Conservation (phyloP, 2,329 filamentous ascomycete species). For the Pseudogymnoascus pannorum region DNA sequence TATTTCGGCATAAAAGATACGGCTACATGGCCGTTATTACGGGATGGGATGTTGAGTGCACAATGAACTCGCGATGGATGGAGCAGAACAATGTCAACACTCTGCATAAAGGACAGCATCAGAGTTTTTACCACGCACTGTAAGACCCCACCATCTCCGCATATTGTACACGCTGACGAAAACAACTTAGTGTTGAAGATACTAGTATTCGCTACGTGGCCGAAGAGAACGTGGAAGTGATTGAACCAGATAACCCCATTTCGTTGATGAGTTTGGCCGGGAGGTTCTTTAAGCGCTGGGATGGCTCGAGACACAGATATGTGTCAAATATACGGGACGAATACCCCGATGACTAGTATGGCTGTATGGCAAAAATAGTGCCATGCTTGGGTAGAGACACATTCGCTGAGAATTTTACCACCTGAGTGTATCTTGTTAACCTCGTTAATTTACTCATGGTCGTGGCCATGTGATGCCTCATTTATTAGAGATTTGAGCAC, state of each 20-base stretch:
- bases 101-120: conserved; percentile 50
- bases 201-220: conserved; percentile 67
- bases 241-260: conserved; percentile 45
- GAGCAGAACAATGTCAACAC: conserved; percentile 55
- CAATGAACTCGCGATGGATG: conserved; percentile 52
- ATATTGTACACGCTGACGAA: conserved; percentile 17
- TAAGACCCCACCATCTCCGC: conserved; percentile 39
- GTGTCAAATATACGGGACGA: conserved; percentile 77
- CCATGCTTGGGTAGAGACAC: not conserved
- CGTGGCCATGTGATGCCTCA: conserved; percentile 10
- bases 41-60: conserved; percentile 64
- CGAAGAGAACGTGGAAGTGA: conserved; percentile 70
- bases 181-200: conserved; percentile 51
- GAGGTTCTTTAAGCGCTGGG: conserved; percentile 83
- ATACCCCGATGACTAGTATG: conserved; percentile 70
- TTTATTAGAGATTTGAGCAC: conserved; percentile 42
- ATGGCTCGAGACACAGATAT: conserved; percentile 58
- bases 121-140: conserved; percentile 83
- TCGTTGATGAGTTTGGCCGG: conserved; percentile 65
- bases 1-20: conserved; percentile 78
- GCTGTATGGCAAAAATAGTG: not conserved
- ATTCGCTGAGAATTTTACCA: not conserved
- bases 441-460: not conserved
- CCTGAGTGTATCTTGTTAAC: not conserved
- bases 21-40: conserved; percentile 74